These are phyloP conservation scores for Yamadazyma dushanensis DNA, from an alignment of 1,139 yeast species.

Conservation along the genomic window DNA sequence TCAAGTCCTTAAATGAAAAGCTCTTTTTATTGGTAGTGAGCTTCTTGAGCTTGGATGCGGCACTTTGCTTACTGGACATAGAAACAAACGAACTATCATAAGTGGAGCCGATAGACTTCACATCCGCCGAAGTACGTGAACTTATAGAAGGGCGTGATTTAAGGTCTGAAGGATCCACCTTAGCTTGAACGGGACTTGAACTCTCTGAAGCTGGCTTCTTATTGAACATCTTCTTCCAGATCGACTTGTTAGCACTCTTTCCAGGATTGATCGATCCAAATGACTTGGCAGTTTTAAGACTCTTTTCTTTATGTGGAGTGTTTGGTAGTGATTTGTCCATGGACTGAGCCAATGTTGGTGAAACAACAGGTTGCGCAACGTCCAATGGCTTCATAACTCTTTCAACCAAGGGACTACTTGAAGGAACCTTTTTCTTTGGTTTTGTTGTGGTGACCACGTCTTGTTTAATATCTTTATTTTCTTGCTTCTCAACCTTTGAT, in stretches of 20 bases:
- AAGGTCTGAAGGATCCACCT: neutral
- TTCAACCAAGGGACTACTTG: constrained; percentile 14
- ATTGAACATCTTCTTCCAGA: constrained; percentile 17
- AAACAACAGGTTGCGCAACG: no score
- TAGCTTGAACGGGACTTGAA: neutral
- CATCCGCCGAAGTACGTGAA: constrained; percentile 2
- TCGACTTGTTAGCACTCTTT: constrained; percentile 4
- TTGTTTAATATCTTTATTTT: neutral
- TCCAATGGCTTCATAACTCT: neutral
- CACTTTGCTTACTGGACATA: neutral
- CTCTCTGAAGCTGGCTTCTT: constrained; percentile 6
- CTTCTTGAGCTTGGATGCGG: constrained; percentile 11
- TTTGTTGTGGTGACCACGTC: constrained; percentile 7
- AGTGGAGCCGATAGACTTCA: neutral
- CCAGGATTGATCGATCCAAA: constrained; percentile 4
- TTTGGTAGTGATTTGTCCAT: constrained; percentile 14
- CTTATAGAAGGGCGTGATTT: neutral
- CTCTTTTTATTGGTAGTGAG: constrained; percentile 10
- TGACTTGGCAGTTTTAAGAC: constrained; percentile 9
- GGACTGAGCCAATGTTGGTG: no score
- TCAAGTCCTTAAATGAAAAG: constrained; percentile 17
- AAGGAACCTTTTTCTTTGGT: constrained; percentile 12
- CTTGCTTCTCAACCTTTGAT: no score
- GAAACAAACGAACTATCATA: neutral
- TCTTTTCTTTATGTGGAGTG: constrained; percentile 9